Evolutionary conservation across 352 stramenopile species (phyloP).

Genomic region (Pythium rishiriense): DNA sequence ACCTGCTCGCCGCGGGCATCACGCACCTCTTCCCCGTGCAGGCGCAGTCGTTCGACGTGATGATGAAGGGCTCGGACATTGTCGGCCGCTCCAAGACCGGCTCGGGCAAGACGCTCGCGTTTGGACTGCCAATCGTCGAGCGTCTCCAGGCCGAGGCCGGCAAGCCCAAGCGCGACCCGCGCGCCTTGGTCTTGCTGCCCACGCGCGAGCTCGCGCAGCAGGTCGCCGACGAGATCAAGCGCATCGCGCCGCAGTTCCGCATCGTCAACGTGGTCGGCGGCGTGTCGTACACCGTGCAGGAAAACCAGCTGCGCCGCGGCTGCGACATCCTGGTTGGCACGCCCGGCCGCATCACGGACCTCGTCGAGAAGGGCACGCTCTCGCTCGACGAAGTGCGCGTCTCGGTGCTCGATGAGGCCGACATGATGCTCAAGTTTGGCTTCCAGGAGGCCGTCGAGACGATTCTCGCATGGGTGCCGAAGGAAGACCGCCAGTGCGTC

Average conservation of each 20-base stretch:
- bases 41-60: conserved; percentile 77
- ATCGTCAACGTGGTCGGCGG: conserved; percentile 93
- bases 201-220: conserved; percentile 98
- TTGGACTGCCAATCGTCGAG: conserved; percentile 86
- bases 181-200: conserved; percentile 94
- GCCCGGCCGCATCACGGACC: conserved; percentile 96
- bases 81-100: conserved; percentile 90
- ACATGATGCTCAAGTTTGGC: conserved; percentile 99
- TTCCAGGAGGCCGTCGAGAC: conserved; percentile 98
- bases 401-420: conserved; percentile 95
- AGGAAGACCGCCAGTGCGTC: conserved; percentile 84
- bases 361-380: conserved; percentile 93
- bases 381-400: conserved; percentile 89
- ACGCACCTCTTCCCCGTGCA: conserved; percentile 86
- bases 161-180: conserved; percentile 57
- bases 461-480: conserved; percentile 87
- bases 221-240: conserved; percentile 91
- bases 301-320: conserved; percentile 87
- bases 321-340: conserved; percentile 96
- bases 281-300: conserved; percentile 92
- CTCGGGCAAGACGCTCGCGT: conserved; percentile 97
- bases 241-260: conserved; percentile 87
- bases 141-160: conserved; percentile 48
- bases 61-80: conserved; percentile 82
- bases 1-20: conserved; percentile 63